Conservation (phyloP, 495 filamentous ascomycete genomes). For the Lentithecium fluviatile region DNA sequence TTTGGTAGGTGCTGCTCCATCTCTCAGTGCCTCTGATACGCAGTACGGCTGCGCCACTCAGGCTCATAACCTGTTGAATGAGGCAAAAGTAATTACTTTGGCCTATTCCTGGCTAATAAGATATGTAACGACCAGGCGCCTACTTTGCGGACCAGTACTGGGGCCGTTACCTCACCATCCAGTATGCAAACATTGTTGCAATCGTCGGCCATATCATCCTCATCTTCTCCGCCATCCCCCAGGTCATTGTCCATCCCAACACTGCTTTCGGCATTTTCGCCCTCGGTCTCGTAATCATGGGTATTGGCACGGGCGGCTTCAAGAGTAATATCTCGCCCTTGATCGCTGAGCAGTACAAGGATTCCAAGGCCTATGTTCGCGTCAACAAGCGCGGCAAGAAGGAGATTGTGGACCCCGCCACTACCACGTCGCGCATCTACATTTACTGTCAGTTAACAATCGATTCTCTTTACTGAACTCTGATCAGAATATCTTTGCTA, state of each 20-base stretch:
- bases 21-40: too few relatives aligned
- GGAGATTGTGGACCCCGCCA: constrained; percentile 66
- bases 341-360: constrained; percentile 56
- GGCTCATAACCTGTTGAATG: too few relatives aligned
- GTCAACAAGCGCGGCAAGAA: constrained; percentile 39
- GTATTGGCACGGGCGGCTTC: constrained; percentile 63
- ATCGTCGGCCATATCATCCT: constrained; percentile 67
- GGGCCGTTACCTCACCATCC: constrained; percentile 71
- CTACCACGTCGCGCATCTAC: constrained; percentile 59
- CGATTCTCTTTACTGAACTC: too few relatives aligned
- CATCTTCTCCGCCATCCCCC: constrained; percentile 60
- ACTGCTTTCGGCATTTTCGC: constrained; percentile 58
- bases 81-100: too few relatives aligned
- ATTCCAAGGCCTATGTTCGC: constrained; percentile 37
- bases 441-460: too few relatives aligned
- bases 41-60: too few relatives aligned
- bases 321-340: constrained; percentile 63
- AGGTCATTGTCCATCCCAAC: constrained; percentile 54
- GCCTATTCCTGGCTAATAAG: too few relatives aligned
- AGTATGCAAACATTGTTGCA: constrained; percentile 55
- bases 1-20: too few relatives aligned
- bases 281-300: constrained; percentile 64
- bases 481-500: too few relatives aligned
- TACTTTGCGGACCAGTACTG: constrained; percentile 70
- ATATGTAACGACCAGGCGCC: too few relatives aligned